Evolutionary conservation across 768 basidiomycete genomes (phyloP).

Genomic region (Rhodotorula kratochvilovae): DNA sequence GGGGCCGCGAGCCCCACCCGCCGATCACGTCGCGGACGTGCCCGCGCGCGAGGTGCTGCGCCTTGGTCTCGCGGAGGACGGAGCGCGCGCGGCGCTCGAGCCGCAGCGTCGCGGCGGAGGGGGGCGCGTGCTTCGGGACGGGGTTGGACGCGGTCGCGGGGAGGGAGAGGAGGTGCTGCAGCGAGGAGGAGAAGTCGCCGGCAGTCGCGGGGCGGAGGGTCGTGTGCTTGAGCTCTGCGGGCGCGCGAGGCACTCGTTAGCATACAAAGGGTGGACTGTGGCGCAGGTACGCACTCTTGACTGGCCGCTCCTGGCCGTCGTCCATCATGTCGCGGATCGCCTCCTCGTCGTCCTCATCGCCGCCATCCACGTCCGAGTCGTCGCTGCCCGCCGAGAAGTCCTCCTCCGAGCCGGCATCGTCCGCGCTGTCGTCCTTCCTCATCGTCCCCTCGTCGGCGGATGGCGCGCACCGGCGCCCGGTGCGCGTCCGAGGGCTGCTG

Average conservation of each 20-base stretch:
- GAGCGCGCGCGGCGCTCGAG: constrained; percentile 40
- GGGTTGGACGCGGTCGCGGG: constrained; percentile 34
- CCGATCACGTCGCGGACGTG: constrained; percentile 44
- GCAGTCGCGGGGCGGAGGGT: constrained; percentile 36
- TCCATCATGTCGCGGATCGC: constrained; percentile 34
- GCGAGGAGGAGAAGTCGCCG: constrained; percentile 32
- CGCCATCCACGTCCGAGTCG: background rate
- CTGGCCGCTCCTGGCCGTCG: constrained; percentile 26
- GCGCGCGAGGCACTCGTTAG: no score
- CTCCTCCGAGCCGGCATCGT: constrained; percentile 7
- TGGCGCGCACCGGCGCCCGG: constrained; percentile 8
- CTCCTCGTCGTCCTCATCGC: constrained; percentile 36
- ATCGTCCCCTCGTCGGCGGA: background rate
- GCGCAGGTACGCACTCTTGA: constrained; percentile 27
- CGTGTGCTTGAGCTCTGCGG: constrained; percentile 38
- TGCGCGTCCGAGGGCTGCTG: constrained; percentile 4
- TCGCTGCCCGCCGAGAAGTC: constrained; percentile 32
- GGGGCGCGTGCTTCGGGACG: constrained; percentile 27
- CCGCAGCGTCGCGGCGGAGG: constrained; percentile 28
- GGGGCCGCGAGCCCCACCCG: constrained; percentile 41
- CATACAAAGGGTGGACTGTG: background rate
- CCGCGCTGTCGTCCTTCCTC: constrained; percentile 14
- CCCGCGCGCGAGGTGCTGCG: constrained; percentile 39
- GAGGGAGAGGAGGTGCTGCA: constrained; percentile 39
- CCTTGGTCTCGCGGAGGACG: constrained; percentile 40